Conservation (phyloP, 1,284 basidiomycete species). For the Malassezia brasiliensis region DNA sequence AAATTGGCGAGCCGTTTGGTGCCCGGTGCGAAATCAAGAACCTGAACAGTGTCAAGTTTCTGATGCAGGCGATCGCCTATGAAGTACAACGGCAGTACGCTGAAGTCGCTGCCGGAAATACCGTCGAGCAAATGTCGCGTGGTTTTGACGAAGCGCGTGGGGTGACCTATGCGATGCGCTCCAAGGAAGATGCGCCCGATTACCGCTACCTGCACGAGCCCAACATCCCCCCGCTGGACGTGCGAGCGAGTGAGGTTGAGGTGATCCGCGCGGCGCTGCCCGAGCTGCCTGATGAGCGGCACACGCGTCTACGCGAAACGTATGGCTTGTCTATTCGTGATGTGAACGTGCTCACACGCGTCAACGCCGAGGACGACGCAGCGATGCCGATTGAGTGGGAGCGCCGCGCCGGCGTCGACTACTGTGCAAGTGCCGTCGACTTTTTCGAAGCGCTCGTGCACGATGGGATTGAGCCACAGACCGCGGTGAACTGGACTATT, state of each 20-base stretch:
- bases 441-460: slow-evolving; percentile 34
- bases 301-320: slow-evolving; percentile 55
- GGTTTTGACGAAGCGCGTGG: slow-evolving; percentile 76
- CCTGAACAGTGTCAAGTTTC: slow-evolving; percentile 78
- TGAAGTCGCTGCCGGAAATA: slow-evolving; percentile 53
- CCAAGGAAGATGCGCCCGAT: slow-evolving; percentile 87
- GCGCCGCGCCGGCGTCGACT: slow-evolving; percentile 13
- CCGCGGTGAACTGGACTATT: slow-evolving; percentile 68
- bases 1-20: slow-evolving; percentile 58
- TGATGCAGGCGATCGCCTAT: slow-evolving; percentile 69
- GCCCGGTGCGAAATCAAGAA: slow-evolving; percentile 96
- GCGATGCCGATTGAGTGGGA: slow-evolving; percentile 5
- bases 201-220: slow-evolving; percentile 98
- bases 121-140: slow-evolving; percentile 73
- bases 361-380: slow-evolving; percentile 35
- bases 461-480: slow-evolving; percentile 27
- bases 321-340: slow-evolving; percentile 57
- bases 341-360: slow-evolving; percentile 38
- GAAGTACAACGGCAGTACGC: slow-evolving; percentile 66
- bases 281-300: slow-evolving; percentile 64
- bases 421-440: slow-evolving; percentile 27
- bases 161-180: slow-evolving; percentile 70
- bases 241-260: slow-evolving; percentile 56
- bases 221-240: slow-evolving; percentile 66
- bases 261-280: slow-evolving; percentile 59